Conservation (phyloP, 257 asterid species). For the Haberlea rhodopensis region DNA sequence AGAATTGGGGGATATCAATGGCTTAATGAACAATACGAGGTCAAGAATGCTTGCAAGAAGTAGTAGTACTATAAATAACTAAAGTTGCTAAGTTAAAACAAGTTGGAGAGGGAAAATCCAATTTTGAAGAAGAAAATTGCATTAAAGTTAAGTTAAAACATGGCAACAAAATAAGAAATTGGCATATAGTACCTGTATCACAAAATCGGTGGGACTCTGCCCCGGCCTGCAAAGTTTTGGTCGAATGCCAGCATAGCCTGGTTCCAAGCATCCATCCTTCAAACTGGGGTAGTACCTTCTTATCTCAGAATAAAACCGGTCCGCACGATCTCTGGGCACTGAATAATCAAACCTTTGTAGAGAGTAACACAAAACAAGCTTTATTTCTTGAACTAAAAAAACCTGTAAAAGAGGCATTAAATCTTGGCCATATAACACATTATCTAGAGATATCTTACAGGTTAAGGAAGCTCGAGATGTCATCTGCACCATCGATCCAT, state of each 20-base stretch:
- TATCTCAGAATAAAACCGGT: constrained; percentile 60
- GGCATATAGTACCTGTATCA: constrained; percentile 56
- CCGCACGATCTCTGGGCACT: constrained; percentile 58
- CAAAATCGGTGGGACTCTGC: constrained; percentile 59
- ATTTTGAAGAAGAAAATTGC: no score
- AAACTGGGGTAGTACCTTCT: constrained; percentile 70
- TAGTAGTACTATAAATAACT: no score
- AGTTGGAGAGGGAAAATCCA: no score
- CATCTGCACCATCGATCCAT: constrained; percentile 75
- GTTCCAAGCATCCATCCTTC: constrained; percentile 66
- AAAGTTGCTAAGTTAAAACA: no score
- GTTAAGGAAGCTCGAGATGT: constrained; percentile 65
- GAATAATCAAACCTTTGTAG: constrained; percentile 66
- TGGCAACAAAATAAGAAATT: not conserved
- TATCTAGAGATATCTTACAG: constrained; percentile 42
- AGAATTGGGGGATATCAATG: no score
- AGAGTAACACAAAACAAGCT: not conserved
- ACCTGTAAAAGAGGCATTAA: not conserved
- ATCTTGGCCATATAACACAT: not conserved
- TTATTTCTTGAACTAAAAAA: constrained; percentile 4
- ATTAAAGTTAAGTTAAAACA: no score
- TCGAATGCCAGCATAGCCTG: constrained; percentile 83
- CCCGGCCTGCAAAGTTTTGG: constrained; percentile 69
- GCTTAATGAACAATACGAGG: no score
- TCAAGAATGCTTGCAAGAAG: no score